Conservation (phyloP, 805 yeast species). For the Yueomyces sinensis region DNA sequence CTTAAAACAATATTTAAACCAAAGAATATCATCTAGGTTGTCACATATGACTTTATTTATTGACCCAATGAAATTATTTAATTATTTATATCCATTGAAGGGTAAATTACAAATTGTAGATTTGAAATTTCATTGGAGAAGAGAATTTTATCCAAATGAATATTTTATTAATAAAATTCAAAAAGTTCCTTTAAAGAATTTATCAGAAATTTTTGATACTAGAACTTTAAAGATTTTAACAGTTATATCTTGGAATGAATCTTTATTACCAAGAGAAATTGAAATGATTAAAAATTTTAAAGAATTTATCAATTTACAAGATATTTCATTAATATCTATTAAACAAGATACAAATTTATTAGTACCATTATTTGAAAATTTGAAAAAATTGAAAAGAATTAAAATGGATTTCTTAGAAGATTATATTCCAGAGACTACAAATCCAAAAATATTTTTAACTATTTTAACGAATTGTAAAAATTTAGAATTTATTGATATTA, state of each 20-base stretch:
- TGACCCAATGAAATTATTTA: slow-evolving; percentile 27
- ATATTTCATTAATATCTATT: slow-evolving; percentile 29
- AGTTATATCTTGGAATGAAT: slow-evolving; percentile 31
- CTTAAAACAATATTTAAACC: slow-evolving; percentile 14
- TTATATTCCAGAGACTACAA: slow-evolving; percentile 21
- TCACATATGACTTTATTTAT: slow-evolving; percentile 27
- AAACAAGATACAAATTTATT: slow-evolving; percentile 22
- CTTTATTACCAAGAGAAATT: slow-evolving; percentile 20
- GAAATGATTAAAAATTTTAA: slow-evolving; percentile 27
- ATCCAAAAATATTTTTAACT: slow-evolving; percentile 23
- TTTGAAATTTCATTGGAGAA: slow-evolving; percentile 29
- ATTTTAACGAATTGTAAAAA: slow-evolving; percentile 23
- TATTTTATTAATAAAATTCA: slow-evolving; percentile 14
- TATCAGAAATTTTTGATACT: slow-evolving; percentile 27
- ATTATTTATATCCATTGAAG: slow-evolving; percentile 20
- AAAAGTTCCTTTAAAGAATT: slow-evolving; percentile 6
- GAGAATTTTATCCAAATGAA: slow-evolving; percentile 24
- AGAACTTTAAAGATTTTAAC: slow-evolving; percentile 26
- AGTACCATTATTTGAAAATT: slow-evolving; percentile 21
- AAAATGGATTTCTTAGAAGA: slow-evolving; percentile 29
- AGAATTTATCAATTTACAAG: slow-evolving; percentile 26
- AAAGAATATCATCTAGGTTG: slow-evolving; percentile 19
- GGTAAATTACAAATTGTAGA: slow-evolving; percentile 24
- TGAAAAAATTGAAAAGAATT: slow-evolving; percentile 23
- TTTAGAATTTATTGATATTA: slow-evolving; percentile 28